phyloP scores from a whole-genome alignment of 164 flowering plant genomes.

The Umbellularia californica region DNA sequence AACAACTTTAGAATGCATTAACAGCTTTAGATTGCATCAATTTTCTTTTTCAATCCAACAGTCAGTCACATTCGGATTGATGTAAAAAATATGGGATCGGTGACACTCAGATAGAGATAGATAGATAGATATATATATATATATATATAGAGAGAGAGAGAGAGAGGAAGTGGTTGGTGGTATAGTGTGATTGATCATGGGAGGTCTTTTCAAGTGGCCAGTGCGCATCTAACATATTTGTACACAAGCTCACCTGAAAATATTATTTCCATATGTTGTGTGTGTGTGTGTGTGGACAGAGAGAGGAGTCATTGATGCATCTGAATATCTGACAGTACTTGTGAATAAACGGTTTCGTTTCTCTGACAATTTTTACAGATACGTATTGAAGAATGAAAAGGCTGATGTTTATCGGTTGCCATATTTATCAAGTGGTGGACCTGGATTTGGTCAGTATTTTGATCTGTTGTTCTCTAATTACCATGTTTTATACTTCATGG shows the following conservation, averaged over 20 bases:
- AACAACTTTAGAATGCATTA: too few relatives aligned
- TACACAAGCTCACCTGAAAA: background rate
- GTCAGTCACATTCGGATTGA: too few relatives aligned
- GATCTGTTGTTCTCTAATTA: constrained; percentile 3
- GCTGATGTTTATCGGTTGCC: constrained; percentile 97
- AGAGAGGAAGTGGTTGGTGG: too few relatives aligned
- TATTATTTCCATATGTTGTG: background rate
- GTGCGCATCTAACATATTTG: background rate
- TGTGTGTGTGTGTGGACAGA: background rate
- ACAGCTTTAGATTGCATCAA: too few relatives aligned
- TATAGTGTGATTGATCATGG: background rate
- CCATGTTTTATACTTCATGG: background rate
- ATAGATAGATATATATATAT: too few relatives aligned
- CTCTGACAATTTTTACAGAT: constrained; percentile 38
- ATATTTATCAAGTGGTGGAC: constrained; percentile 84
- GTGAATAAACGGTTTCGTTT: background rate
- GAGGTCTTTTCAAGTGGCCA: background rate
- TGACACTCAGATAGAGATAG: too few relatives aligned
- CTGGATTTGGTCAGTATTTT: constrained; percentile 82
- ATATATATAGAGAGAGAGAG: too few relatives aligned
- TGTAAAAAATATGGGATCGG: too few relatives aligned
- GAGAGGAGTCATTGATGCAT: too few relatives aligned
- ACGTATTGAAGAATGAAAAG: constrained; percentile 88
- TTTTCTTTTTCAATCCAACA: too few relatives aligned
- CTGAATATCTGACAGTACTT: background rate